These are phyloP conservation scores for Yamadazyma pseudoaaseri DNA, from an alignment of 1,139 yeast genomes.

Conservation along the genomic window DNA sequence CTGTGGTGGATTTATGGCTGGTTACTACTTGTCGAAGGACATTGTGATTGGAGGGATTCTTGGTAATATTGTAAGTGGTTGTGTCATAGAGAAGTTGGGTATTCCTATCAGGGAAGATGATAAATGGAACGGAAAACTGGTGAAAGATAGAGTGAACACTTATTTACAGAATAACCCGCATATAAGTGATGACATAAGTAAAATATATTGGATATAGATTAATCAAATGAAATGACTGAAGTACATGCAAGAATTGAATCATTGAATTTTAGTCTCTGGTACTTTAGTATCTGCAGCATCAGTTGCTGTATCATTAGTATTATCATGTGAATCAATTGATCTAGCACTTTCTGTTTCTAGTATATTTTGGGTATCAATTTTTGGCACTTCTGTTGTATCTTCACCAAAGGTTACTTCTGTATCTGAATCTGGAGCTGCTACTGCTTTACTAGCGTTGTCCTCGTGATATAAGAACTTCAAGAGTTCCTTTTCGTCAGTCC, in stretches of 20 bases:
- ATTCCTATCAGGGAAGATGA: conserved; percentile 45
- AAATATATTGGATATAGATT: conserved; percentile 2
- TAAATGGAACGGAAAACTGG: conserved; percentile 55
- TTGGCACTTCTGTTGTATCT: conserved; percentile 2
- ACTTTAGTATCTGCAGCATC: no score
- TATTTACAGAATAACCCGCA: conserved; percentile 18
- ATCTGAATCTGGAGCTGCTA: conserved; percentile 8
- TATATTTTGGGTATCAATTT: conserved; percentile 1
- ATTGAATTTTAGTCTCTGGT: no score
- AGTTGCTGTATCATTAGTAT: background rate
- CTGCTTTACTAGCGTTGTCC: conserved; percentile 18
- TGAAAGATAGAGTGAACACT: conserved; percentile 26
- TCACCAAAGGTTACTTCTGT: conserved; percentile 1
- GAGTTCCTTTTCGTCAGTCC: conserved; percentile 47
- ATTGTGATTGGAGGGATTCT: conserved; percentile 57
- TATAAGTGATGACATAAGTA: conserved; percentile 1
- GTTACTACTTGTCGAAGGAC: conserved; percentile 48
- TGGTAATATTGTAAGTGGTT: conserved; percentile 79
- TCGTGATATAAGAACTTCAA: conserved; percentile 32
- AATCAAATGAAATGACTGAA: no score
- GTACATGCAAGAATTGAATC: no score
- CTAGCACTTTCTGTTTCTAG: conserved; percentile 2
- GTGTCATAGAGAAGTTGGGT: conserved; percentile 76
- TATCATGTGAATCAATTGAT: conserved; percentile 3
- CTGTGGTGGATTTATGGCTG: conserved; percentile 77